Evolutionary conservation across 2,329 filamentous ascomycete genomes (phyloP), one percentile per base, ranked within the genome.

Genomic region (Incumbomyces delicatus): DNA sequence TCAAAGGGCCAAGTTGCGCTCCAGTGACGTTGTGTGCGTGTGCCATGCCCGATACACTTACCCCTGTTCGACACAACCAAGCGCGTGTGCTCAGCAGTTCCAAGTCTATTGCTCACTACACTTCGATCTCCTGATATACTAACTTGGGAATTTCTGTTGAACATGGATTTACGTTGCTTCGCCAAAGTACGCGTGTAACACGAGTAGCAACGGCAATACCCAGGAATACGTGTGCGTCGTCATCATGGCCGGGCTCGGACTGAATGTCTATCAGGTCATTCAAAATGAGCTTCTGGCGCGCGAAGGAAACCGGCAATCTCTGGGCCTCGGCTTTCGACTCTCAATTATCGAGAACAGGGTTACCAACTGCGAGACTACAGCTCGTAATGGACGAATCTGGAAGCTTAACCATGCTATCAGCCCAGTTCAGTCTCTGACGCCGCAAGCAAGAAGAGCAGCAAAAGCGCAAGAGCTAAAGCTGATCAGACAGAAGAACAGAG

Each of bases 191-290:
- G 8, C 22, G 22, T 27, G 22, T 8, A 27, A 8, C 8, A 27
- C 8, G 8, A 8, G 22, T 5, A 27, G 22, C 22, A 27, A 5
- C 22, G 22, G 8, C 22, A 27, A 27, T n/a, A n/a, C n/a, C n/a
- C 22, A 27, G 8, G 8, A 4, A 27, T 27, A 27, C 22, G 16
- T n/a, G n/a, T n/a, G n/a, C n/a, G n/a, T n/a, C n/a, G n/a, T 4
- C 18, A 45, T 16, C 33, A 45, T 51, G 46, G 41, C 31, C 5
- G 52, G 47, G 22, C 12, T 53, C 6, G 52, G 52, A 13, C 43
- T 58, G 41, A 50, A 59, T 50, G 16, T 58, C 50, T 42, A 55
- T 44, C 44, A 59, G 41, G 43, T 58, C 46, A 47, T 58, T 46
- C 50, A 59, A 44, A 53, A 53, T 33, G 52, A 53, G 32, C 52